phyloP scores from a whole-genome alignment of 202 grass and related monocot species.

The Schoenoplectus triqueter region DNA sequence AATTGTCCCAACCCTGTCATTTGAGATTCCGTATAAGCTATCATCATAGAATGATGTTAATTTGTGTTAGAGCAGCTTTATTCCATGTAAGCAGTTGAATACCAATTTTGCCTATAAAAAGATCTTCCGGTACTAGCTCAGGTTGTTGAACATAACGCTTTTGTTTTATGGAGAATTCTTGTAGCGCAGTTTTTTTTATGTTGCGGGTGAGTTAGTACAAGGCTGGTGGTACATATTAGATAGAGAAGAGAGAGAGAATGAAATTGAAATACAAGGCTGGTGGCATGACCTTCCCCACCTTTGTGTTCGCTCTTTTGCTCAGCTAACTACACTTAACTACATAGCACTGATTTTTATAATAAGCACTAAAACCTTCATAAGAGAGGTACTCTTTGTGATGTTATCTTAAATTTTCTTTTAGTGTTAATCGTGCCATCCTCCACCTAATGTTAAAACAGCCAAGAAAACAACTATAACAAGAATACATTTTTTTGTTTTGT shows the following conservation, averaged over 20 bases:
- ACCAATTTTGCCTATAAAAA: slow-evolving; percentile 5
- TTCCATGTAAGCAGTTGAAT: slow-evolving; percentile 18
- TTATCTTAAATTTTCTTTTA: neutral
- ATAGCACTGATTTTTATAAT: neutral
- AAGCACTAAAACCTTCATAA: slow-evolving; percentile 15
- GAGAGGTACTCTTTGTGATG: slow-evolving; percentile 1
- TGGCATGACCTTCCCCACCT: no score
- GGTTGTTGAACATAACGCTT: slow-evolving; percentile 1
- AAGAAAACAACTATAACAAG: no score
- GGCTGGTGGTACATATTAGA: no score
- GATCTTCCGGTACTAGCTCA: slow-evolving; percentile 19
- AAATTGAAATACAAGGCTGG: no score
- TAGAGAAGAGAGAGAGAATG: no score
- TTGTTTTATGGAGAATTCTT: neutral
- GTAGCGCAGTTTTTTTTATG: no score
- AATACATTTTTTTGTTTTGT: neutral
- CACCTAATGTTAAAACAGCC: no score
- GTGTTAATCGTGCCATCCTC: neutral
- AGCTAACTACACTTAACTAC: no score
- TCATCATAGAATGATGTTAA: slow-evolving; percentile 1
- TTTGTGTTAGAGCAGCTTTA: slow-evolving; percentile 18
- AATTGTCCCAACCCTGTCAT: neutral
- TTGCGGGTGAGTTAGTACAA: no score
- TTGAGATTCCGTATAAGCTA: neutral
- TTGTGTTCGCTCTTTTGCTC: no score